A percentile compares a stretch with the other conserved stretches of the same genome.
Evolutionary conservation across 73 alveolate genomes (phyloP).

Genomic region (Tetrahymena thermophila): DNA sequence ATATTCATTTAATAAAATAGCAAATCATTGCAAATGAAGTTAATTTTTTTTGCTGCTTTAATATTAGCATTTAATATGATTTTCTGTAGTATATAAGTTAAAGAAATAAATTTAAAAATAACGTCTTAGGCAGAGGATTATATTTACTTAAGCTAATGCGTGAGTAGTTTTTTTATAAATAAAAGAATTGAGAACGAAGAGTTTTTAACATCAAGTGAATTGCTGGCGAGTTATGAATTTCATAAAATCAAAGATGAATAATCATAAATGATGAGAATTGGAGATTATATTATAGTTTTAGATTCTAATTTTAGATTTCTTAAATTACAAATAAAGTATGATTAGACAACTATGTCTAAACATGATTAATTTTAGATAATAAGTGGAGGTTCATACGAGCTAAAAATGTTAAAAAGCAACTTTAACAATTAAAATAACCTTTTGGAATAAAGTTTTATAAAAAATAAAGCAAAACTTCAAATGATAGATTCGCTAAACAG

Average conservation of each 20-base stretch:
- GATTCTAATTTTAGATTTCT: background rate
- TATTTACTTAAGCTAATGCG: background rate
- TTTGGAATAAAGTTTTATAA: background rate
- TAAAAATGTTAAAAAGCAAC: background rate
- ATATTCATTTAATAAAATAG: no score
- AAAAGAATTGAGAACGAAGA: background rate
- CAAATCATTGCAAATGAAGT: background rate
- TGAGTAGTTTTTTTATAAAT: background rate
- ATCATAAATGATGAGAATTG: background rate
- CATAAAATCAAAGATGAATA: background rate
- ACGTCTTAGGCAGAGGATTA: background rate
- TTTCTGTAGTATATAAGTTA: background rate
- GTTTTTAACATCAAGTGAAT: background rate
- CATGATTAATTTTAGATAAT: background rate
- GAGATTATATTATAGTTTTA: background rate
- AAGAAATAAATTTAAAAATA: background rate
- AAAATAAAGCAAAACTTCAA: background rate
- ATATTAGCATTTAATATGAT: no score
- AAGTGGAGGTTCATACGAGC: background rate
- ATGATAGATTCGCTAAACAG: background rate
- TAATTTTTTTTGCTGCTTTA: background rate
- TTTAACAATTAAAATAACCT: background rate
- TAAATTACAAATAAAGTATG: background rate
- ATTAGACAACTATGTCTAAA: background rate
- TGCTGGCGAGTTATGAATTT: background rate